Evolutionary conservation across 805 yeast genomes (phyloP), one percentile per base, ranked within the genome.

Genomic region (Wickerhamomyces xylosicus): DNA sequence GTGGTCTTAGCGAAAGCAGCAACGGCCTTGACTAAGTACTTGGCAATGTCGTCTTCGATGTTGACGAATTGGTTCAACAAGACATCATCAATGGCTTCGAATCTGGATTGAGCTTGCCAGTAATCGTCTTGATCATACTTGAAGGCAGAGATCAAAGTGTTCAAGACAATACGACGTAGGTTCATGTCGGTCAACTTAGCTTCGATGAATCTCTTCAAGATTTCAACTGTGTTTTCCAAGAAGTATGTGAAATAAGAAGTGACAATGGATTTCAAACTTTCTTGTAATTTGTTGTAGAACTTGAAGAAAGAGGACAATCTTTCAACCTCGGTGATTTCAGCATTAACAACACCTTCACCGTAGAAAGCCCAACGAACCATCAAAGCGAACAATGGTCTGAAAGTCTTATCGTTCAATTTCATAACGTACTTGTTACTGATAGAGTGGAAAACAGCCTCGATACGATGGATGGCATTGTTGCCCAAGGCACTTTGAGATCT

Each of bases 351-450:
- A 33, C 83, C 87, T 58, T 81, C 94, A 41, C 87, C 95, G 45
- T 79, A 83, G 50, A 85, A 73, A 2, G 96, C 94, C 98, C 98
- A 92, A 57, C 87, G 76, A 11, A 83, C 87, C 49, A 86, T 66
- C 19, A 79, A 67, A 6, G 89, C 90, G 62, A 92, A 92, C 54
- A 85, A 66, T 16, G 98, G 98, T 55, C 97, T 76, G 71, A 92
- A 92, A 18, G 79, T 74, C 63, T 85, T 86, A 58, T 92, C 98
- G 57, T 92, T 92, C 62, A 92, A 72, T 61, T 90, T 89, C 79
- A 92, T 71, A 16, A 90, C 94, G 48, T 77, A 79, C 19, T 67
- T 66, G 47, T 90, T 75, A 17, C 84, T 89, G 55, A 87, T 74
- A 31, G 72, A 66, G 50, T 83, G 81, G 54, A 82, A 74, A 10